Conservation (phyloP, 345 rosid species). For the Boechera retrofracta region DNA sequence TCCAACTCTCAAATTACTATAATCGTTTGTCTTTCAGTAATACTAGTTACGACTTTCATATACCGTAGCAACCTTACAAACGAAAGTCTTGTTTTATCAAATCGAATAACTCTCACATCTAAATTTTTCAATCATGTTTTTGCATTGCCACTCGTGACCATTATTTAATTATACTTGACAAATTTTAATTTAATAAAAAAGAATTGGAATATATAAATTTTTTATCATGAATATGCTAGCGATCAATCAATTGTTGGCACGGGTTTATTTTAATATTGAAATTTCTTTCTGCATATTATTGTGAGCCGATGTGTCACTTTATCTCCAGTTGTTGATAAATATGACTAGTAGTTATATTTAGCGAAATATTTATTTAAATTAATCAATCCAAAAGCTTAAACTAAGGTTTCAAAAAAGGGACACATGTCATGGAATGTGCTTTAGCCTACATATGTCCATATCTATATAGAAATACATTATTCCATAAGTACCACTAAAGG, state of each 20-base stretch:
- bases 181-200: neutral
- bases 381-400: constrained; percentile 16
- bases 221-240: constrained; percentile 29
- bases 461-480: constrained; percentile 6
- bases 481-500: constrained; percentile 28
- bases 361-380: neutral
- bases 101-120: neutral
- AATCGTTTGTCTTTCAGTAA: too few species aligned
- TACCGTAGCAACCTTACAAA: neutral
- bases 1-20: neutral
- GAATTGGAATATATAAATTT: too few species aligned
- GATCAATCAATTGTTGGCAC: constrained; percentile 9
- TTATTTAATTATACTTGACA: neutral
- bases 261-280: neutral
- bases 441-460: neutral
- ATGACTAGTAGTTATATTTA: constrained; percentile 11
- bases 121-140: neutral
- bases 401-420: constrained; percentile 20
- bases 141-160: neutral
- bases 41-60: too few species aligned
- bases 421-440: constrained; percentile 20
- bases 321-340: neutral
- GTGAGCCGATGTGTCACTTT: constrained; percentile 19
- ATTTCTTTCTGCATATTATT: neutral
- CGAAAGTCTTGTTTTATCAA: neutral